These are phyloP conservation scores for Lactarius evosmus DNA, from an alignment of 768 basidiomycete species.

Conservation along the genomic window DNA sequence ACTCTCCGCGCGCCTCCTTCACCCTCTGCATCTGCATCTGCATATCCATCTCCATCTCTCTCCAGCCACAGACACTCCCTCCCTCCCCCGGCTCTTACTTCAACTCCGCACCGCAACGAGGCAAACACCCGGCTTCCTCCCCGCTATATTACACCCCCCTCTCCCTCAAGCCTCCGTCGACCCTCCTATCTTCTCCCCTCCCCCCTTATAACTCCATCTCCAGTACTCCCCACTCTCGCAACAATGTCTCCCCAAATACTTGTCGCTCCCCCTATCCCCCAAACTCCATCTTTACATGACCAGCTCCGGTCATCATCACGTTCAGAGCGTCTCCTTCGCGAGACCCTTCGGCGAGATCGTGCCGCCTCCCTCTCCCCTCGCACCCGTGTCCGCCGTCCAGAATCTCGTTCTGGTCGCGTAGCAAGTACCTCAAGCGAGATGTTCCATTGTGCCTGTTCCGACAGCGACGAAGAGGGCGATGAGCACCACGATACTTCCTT, in stretches of 20 bases:
- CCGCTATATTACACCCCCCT: slow-evolving; percentile 22
- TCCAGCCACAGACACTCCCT: slow-evolving; percentile 7
- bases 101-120: slow-evolving; percentile 26
- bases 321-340: slow-evolving; percentile 54
- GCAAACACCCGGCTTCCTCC: slow-evolving; percentile 21
- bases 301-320: slow-evolving; percentile 44
- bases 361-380: slow-evolving; percentile 33
- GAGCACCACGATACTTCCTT: slow-evolving; percentile 34
- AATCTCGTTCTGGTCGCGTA: slow-evolving; percentile 17
- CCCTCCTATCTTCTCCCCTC: slow-evolving; percentile 11
- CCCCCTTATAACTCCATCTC: slow-evolving; percentile 26
- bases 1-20: neutral
- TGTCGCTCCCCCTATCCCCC: slow-evolving; percentile 27
- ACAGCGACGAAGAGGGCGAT: slow-evolving; percentile 33
- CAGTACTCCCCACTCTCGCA: slow-evolving; percentile 37
- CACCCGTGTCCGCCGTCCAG: slow-evolving; percentile 25
- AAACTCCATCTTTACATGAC: slow-evolving; percentile 25
- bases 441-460: slow-evolving; percentile 29
- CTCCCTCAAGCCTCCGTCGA: slow-evolving; percentile 19
- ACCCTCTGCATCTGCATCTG: slow-evolving; percentile 9
- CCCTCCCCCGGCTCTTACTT: slow-evolving; percentile 14
- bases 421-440: slow-evolving; percentile 22
- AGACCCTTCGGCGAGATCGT: slow-evolving; percentile 49
- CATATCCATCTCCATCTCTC: slow-evolving; percentile 15
- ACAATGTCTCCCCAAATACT: slow-evolving; percentile 38